Conservation (phyloP, 257 asterid genomes). For the Leonotis leonurus region DNA sequence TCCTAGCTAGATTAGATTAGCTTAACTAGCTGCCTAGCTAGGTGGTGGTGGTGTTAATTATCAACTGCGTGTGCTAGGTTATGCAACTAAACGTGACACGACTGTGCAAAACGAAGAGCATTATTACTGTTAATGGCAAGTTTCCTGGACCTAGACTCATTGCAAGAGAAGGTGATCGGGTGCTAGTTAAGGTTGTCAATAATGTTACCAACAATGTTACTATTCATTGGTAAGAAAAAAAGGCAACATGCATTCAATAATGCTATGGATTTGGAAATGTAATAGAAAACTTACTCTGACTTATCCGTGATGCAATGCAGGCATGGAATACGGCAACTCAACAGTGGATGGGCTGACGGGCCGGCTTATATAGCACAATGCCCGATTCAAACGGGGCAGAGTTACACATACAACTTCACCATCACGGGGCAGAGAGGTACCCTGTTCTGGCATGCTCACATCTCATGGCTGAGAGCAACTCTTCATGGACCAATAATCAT, state of each 20-base stretch:
- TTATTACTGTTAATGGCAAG: slow-evolving; percentile 46
- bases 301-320: slow-evolving; percentile 19
- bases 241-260: not conserved
- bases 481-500: slow-evolving; percentile 52
- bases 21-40: not conserved
- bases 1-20: too few relatives aligned
- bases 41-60: too few relatives aligned
- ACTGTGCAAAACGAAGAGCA: slow-evolving; percentile 50
- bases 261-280: not conserved
- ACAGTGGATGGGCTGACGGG: slow-evolving; percentile 70
- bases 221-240: slow-evolving; percentile 48
- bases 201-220: slow-evolving; percentile 42
- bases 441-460: slow-evolving; percentile 66
- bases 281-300: not conserved
- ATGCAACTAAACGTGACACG: slow-evolving; percentile 50
- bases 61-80: slow-evolving; percentile 48
- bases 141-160: slow-evolving; percentile 58
- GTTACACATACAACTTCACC: slow-evolving; percentile 59
- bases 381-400: slow-evolving; percentile 52
- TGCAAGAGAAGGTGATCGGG: slow-evolving; percentile 62
- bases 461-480: slow-evolving; percentile 60
- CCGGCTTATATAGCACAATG: slow-evolving; percentile 66
- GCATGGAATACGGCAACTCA: slow-evolving; percentile 60
- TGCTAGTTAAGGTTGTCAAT: slow-evolving; percentile 50
- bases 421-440: slow-evolving; percentile 67